phyloP scores from a whole-genome alignment of 192 early-diverging fungal species.

The Podochytrium sp. region DNA sequence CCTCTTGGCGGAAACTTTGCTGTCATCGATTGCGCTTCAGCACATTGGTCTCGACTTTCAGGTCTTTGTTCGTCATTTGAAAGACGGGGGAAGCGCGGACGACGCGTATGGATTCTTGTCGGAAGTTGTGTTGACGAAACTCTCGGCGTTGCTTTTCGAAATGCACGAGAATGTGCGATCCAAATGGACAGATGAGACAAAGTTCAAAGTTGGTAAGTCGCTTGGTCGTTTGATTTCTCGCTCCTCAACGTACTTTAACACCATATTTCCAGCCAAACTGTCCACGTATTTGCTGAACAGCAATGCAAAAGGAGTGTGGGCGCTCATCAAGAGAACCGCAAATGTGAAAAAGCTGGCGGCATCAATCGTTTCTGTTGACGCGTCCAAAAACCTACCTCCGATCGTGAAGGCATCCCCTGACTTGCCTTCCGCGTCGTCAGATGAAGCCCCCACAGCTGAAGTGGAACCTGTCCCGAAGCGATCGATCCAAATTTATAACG shows the following conservation, averaged over 20 bases:
- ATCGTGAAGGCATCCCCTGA: neutral
- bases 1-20: conserved; percentile 35
- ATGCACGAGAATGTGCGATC: conserved; percentile 37
- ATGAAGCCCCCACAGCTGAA: neutral
- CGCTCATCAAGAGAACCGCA: conserved; percentile 33
- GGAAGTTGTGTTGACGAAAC: conserved; percentile 34
- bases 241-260: neutral
- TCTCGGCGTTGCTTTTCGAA: conserved; percentile 28
- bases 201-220: conserved; percentile 34
- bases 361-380: conserved; percentile 16
- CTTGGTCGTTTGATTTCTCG: neutral
- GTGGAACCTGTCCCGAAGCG: neutral
- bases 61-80: conserved; percentile 41
- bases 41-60: conserved; percentile 49
- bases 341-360: conserved; percentile 37
- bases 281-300: conserved; percentile 33
- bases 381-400: neutral
- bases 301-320: conserved; percentile 40
- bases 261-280: conserved; percentile 23
- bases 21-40: conserved; percentile 35
- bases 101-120: conserved; percentile 40
- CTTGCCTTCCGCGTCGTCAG: neutral
- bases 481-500: conserved; percentile 19
- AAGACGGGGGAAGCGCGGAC: conserved; percentile 33
- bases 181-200: conserved; percentile 26